A percentile compares a stretch with the other conserved stretches of the same genome.
phyloP scores from a whole-genome alignment of 805 yeast genomes.

The Zygoascus biomembranicola region DNA sequence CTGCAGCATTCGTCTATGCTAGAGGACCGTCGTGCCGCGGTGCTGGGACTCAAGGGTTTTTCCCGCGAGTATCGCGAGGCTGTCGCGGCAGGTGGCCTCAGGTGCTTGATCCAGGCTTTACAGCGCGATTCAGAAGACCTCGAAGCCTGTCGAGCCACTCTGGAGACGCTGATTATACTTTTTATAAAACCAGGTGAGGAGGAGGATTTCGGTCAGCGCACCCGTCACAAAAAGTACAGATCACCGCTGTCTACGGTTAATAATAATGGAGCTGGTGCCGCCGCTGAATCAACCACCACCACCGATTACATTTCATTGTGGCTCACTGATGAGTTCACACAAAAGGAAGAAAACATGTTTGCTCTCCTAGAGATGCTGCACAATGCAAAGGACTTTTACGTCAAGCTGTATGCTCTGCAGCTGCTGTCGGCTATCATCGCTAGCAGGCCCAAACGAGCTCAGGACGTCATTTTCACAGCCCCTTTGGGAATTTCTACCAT shows the following conservation, averaged over 20 bases:
- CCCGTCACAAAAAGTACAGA: conserved; percentile 19
- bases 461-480: conserved; percentile 60
- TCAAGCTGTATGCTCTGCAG: conserved; percentile 74
- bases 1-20: conserved; percentile 72
- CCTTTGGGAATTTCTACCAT: conserved; percentile 77
- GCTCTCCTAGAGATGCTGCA: conserved; percentile 43
- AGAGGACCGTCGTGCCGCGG: conserved; percentile 85
- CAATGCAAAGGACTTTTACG: conserved; percentile 57
- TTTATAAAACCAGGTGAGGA: conserved; percentile 47
- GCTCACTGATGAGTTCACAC: conserved; percentile 91
- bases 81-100: conserved; percentile 79
- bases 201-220: conserved; percentile 24
- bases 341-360: conserved; percentile 36
- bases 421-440: conserved; percentile 74
- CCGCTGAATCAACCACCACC: background rate
- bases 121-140: conserved; percentile 59
- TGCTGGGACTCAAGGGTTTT: conserved; percentile 79
- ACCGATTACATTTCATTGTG: conserved; percentile 81
- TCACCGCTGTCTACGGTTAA: conserved; percentile 19
- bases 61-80: conserved; percentile 82
- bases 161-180: conserved; percentile 78
- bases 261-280: background rate
- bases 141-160: conserved; percentile 64
- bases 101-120: conserved; percentile 62
- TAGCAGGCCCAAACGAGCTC: conserved; percentile 64